phyloP scores from a whole-genome alignment of 139 green algal genomes.

The Chlorella sp. region DNA sequence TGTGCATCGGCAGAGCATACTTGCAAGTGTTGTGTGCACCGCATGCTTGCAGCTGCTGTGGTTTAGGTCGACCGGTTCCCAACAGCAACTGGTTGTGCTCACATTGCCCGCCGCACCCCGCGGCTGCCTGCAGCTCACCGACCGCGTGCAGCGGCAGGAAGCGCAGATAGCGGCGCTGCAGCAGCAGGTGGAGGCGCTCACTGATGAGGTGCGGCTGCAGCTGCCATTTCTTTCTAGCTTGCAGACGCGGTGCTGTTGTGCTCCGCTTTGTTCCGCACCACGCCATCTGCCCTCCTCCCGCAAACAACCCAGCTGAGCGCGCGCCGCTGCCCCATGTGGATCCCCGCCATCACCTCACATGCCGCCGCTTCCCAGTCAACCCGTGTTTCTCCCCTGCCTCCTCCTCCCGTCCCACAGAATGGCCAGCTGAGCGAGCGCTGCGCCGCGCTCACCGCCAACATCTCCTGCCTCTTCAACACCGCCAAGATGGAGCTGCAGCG shows the following conservation, averaged over 20 bases:
- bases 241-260: background rate
- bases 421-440: constrained; percentile 43
- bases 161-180: background rate
- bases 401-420: constrained; percentile 40
- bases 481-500: constrained; percentile 75
- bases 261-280: background rate
- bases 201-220: constrained; percentile 22
- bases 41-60: background rate
- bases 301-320: background rate
- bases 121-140: constrained; percentile 7
- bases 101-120: no score
- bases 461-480: constrained; percentile 76
- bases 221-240: no score
- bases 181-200: constrained; percentile 15
- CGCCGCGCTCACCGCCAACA: constrained; percentile 63
- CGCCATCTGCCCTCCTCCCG: background rate
- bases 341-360: background rate
- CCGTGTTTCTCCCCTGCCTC: background rate
- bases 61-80: background rate
- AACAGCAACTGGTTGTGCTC: background rate
- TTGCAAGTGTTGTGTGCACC: no score
- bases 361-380: no score
- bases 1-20: background rate
- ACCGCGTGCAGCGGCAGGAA: constrained; percentile 24
- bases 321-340: background rate